These are phyloP conservation scores for Mayamaea pseudoterrestris DNA, from an alignment of 108 stramenopile genomes.

Conservation along the genomic window DNA sequence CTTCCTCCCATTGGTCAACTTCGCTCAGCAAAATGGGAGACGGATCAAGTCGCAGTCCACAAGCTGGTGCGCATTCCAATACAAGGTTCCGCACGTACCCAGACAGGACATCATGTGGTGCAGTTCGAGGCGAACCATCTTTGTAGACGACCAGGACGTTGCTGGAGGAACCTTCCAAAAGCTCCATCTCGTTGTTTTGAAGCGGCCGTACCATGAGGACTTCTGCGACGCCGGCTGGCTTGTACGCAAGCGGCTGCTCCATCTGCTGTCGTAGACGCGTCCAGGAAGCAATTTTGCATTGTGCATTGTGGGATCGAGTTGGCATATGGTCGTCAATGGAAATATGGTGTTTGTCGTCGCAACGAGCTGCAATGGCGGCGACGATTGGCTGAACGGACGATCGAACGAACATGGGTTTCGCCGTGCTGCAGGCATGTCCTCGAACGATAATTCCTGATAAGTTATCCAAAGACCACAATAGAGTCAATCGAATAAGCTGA, in stretches of 20 bases:
- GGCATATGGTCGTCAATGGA: constrained; percentile 10
- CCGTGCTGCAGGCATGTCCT: constrained; percentile 18
- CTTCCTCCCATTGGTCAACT: constrained; percentile 12
- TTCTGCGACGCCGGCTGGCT: constrained; percentile 14
- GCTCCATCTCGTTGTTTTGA: constrained; percentile 2
- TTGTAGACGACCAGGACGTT: constrained; percentile 21
- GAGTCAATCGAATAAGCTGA: constrained; percentile 16
- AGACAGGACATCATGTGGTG: constrained; percentile 10
- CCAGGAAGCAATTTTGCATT: constrained; percentile 16
- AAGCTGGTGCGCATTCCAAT: constrained; percentile 9
- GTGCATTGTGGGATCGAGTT: constrained; percentile 14
- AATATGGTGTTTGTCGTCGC: background rate
- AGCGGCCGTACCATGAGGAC: constrained; percentile 10
- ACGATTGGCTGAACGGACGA: constrained; percentile 24
- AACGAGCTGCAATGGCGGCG: constrained; percentile 31
- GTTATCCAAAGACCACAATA: constrained; percentile 16
- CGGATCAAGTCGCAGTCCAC: constrained; percentile 1
- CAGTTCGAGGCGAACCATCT: constrained; percentile 16
- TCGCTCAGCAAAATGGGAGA: constrained; percentile 4
- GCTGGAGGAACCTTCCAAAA: constrained; percentile 17
- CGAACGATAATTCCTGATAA: constrained; percentile 24
- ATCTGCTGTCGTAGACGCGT: constrained; percentile 12
- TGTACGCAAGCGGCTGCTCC: constrained; percentile 21
- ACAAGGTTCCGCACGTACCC: constrained; percentile 16
- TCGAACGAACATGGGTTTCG: constrained; percentile 1